Evolutionary conservation across 2,329 filamentous ascomycete genomes (phyloP).

Genomic region (Nothophoma quercina): DNA sequence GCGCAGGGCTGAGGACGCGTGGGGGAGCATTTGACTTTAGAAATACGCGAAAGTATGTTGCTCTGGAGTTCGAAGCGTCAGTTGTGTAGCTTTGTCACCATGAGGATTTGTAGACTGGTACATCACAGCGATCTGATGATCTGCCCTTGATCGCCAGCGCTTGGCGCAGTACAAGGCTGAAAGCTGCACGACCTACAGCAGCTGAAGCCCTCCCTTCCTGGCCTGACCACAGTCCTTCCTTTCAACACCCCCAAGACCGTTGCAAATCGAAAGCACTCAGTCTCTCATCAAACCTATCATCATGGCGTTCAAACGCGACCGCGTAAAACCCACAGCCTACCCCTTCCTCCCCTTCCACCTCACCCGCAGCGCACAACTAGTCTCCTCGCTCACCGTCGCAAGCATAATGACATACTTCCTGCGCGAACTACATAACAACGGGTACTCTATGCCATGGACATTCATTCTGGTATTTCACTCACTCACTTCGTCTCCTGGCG

Average conservation of each 20-base stretch:
- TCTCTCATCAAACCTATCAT: neutral
- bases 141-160: neutral
- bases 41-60: too few relatives aligned
- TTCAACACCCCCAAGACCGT: too few relatives aligned
- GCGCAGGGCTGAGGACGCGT: neutral
- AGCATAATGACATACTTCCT: slow-evolving; percentile 65
- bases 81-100: too few relatives aligned
- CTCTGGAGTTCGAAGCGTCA: too few relatives aligned
- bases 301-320: slow-evolving; percentile 30
- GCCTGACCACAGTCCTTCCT: neutral
- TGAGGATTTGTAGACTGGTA: too few relatives aligned
- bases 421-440: slow-evolving; percentile 60
- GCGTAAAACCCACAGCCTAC: slow-evolving; percentile 53
- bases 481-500: neutral
- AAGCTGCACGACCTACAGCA: neutral
- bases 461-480: slow-evolving; percentile 61
- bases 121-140: neutral
- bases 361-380: slow-evolving; percentile 51
- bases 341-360: slow-evolving; percentile 54
- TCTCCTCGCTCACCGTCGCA: slow-evolving; percentile 59
- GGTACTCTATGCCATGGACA: slow-evolving; percentile 64
- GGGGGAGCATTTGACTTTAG: too few relatives aligned
- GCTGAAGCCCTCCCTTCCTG: neutral
- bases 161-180: slow-evolving; percentile 3
- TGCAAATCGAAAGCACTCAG: too few relatives aligned